phyloP scores from a whole-genome alignment of 169 alveolate genomes.

The Plasmodium fragile region DNA sequence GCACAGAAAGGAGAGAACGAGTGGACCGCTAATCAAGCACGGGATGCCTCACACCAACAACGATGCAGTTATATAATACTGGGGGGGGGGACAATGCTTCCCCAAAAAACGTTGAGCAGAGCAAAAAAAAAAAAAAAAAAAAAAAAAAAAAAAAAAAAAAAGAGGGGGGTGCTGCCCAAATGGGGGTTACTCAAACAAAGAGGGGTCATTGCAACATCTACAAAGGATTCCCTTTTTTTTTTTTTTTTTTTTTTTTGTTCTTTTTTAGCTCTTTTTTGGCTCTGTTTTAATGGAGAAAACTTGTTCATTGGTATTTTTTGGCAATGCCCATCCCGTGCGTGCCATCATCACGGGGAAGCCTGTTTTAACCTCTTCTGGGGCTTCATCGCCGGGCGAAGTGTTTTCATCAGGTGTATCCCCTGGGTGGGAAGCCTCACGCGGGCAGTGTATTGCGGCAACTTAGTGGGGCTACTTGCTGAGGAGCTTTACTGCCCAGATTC shows the following conservation, averaged over 20 bases:
- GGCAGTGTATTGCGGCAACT: background rate
- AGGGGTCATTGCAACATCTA: background rate
- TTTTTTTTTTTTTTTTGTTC: too few relatives aligned
- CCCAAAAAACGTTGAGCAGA: background rate
- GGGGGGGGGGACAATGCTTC: background rate
- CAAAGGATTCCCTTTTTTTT: background rate
- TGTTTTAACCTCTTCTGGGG: background rate
- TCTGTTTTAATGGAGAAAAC: background rate
- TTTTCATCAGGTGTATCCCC: background rate
- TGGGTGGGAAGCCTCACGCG: background rate
- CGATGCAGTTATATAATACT: background rate
- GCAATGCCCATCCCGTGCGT: background rate
- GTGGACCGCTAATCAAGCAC: background rate
- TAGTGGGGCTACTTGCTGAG: background rate
- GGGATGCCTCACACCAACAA: background rate
- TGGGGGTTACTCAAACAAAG: background rate
- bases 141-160: too few relatives aligned
- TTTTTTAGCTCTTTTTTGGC: too few relatives aligned
- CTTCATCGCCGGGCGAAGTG: background rate
- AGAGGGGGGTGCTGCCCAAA: background rate
- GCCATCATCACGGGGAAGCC: background rate
- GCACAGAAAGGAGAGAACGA: background rate
- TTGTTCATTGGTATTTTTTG: too few relatives aligned
- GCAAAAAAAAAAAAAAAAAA: too few relatives aligned
- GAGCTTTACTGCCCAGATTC: background rate